phyloP scores from a whole-genome alignment of 2,329 filamentous ascomycete genomes.

The Harringtonia aguacate region DNA sequence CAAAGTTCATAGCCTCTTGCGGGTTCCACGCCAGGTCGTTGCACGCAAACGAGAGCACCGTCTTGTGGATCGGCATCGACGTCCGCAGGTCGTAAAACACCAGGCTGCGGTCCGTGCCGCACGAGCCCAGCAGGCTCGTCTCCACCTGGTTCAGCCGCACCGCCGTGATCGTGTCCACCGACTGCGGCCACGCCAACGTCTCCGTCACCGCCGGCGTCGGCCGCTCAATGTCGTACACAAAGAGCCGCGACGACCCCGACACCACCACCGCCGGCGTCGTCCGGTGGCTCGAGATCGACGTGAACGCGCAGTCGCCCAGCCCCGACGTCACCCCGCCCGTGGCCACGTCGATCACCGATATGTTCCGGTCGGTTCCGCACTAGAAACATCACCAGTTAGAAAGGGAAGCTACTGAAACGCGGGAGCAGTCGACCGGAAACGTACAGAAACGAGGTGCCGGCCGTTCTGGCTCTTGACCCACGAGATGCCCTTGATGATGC shows the following conservation, averaged over 20 bases:
- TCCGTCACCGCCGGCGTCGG: constrained; percentile 9
- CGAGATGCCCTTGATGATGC: constrained; percentile 81
- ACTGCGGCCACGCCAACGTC: constrained; percentile 31
- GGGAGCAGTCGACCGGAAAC: no score
- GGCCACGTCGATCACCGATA: constrained; percentile 90
- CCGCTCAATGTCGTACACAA: constrained; percentile 11
- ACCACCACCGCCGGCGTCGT: constrained; percentile 9
- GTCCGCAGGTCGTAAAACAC: constrained; percentile 91
- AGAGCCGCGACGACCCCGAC: constrained; percentile 11
- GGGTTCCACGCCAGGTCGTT: constrained; percentile 90
- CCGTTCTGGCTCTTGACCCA: constrained; percentile 66
- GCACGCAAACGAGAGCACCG: constrained; percentile 68
- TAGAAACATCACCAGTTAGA: background rate
- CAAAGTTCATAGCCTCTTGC: constrained; percentile 61
- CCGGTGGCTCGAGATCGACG: constrained; percentile 24
- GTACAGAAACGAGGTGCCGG: constrained; percentile 30
- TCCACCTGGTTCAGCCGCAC: constrained; percentile 90
- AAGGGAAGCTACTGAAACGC: constrained; percentile 48
- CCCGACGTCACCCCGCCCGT: constrained; percentile 74
- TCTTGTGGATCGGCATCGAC: constrained; percentile 69
- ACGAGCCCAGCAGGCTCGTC: constrained; percentile 79
- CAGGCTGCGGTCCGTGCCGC: constrained; percentile 74
- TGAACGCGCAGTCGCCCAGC: constrained; percentile 75
- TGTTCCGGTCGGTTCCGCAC: constrained; percentile 73
- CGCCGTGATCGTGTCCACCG: constrained; percentile 70